Base-by-base conservation (phyloP, 108 stramenopile species). In the Skeletonema marinoi region DNA sequence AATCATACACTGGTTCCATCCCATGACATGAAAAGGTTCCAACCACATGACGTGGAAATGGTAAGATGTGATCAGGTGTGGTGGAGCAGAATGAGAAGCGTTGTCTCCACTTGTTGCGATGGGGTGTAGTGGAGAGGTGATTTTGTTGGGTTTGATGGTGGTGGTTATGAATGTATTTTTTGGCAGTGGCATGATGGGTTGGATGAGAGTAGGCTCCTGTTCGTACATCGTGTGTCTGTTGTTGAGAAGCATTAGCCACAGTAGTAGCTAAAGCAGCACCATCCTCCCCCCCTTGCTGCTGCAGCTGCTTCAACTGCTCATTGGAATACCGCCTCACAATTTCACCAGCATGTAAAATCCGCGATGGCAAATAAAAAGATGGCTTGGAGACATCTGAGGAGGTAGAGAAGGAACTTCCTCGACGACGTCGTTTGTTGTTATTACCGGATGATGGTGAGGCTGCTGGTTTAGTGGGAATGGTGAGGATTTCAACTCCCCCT, bases 11-110 rank as follows among this genome's bases (percentile, higher is more conserved):
- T 5, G 98, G 98, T 81, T 98, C 98, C 35, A 98, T 90, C n/a
- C 98, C 98, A 76, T 98, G 98, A 70, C 97, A 98, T 4, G 81
- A 83, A 80, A 88, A 98, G 11, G 97, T 97, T 0, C 98, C 98
- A 10, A 93, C 89, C 2, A 91, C 68, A 71, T 85, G 69, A 7
- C 81, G 69, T 0, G 92, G 90, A 72, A 93, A 96, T 0, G 92
- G 94, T 44, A 92, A 25, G 1, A 71, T 46, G 44, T 39, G 42
- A 67, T 83, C 73, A 4, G 71, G 78, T 21, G 65, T 31, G 50
- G 75, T 44, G 69, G 33, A 41, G 33, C 76, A 73, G 71, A 77
- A 77, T 32, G 80, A 81, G 58, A 81, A 81, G 17, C 77, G 74
- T 66, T 74, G 74, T 54, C 71, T 68, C 68, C 88, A 85, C 31